A percentile compares a stretch with the other conserved stretches of the same genome.
These are phyloP conservation scores for Gossypium gossypioides DNA, from an alignment of 441 rosid species.

Conservation along the genomic window DNA sequence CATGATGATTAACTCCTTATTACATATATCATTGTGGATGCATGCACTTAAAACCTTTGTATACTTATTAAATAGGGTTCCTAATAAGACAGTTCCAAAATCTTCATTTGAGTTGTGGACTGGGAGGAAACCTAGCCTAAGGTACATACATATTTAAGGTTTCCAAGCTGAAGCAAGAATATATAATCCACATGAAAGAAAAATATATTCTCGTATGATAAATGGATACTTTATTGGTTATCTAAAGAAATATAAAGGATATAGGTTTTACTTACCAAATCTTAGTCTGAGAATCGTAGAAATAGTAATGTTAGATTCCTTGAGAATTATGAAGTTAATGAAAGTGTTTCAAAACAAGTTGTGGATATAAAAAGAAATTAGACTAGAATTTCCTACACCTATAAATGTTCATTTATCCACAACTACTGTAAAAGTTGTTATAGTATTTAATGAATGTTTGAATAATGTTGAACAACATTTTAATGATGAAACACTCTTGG, in stretches of 20 bases:
- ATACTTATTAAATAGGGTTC: background rate
- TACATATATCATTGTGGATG: background rate
- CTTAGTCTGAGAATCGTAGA: too few species aligned
- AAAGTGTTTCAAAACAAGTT: too few species aligned
- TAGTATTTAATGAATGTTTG: too few species aligned
- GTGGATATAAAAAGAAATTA: too few species aligned
- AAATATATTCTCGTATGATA: too few species aligned
- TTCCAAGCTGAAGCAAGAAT: background rate
- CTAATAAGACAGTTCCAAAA: background rate
- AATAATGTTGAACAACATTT: too few species aligned
- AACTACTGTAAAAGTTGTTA: too few species aligned
- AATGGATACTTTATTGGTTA: background rate
- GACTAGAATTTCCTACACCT: too few species aligned
- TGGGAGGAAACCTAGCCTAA: background rate
- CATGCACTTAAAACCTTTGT: background rate
- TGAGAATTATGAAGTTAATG: too few species aligned
- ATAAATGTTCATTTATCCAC: too few species aligned
- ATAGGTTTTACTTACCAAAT: background rate
- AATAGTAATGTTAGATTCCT: too few species aligned
- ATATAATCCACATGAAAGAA: background rate
- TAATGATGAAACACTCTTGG: too few species aligned
- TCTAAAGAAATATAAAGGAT: background rate
- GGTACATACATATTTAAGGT: background rate
- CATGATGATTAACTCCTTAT: background rate
- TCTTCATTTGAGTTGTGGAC: background rate